A percentile compares a stretch with the other conserved stretches of the same genome.
These are phyloP conservation scores for Tremellales sp. DNA, from an alignment of 1,284 basidiomycete species.

Conservation along the genomic window DNA sequence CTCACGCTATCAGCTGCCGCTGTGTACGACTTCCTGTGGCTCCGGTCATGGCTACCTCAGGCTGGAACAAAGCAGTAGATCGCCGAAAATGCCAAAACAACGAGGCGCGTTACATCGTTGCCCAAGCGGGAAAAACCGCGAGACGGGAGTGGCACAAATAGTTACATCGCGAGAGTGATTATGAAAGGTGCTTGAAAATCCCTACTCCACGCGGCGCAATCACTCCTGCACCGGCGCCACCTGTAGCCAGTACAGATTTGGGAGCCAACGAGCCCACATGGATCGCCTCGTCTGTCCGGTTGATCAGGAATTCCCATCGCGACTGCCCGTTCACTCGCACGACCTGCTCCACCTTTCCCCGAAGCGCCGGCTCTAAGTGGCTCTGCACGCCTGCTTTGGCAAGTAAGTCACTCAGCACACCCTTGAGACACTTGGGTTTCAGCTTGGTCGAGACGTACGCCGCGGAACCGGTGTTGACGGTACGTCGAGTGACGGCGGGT, in stretches of 20 bases:
- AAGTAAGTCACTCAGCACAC: conserved; percentile 2
- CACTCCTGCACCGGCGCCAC: background rate
- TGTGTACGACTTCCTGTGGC: background rate
- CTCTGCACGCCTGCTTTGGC: conserved; percentile 3
- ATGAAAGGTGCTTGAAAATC: background rate
- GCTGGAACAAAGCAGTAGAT: too few relatives aligned
- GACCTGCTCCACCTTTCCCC: conserved; percentile 11
- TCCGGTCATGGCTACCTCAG: too few relatives aligned
- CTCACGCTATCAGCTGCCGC: background rate
- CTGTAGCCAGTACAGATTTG: background rate
- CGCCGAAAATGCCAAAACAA: too few relatives aligned
- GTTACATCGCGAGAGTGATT: too few relatives aligned
- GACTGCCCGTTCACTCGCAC: conserved; percentile 1
- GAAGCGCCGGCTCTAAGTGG: conserved; percentile 1
- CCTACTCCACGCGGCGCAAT: background rate
- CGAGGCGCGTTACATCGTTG: too few relatives aligned
- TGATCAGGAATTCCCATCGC: conserved; percentile 12
- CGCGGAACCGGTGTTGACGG: background rate
- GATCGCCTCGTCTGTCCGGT: conserved; percentile 8
- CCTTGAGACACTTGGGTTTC: conserved; percentile 5
- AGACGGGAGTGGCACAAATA: too few relatives aligned
- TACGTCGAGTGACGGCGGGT: conserved; percentile 6
- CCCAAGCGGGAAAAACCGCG: too few relatives aligned
- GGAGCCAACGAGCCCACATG: background rate
- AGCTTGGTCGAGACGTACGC: conserved; percentile 10